A percentile compares a stretch with the other conserved stretches of the same genome.
These are phyloP conservation scores for Zymoseptoria brevis DNA, from an alignment of 2,329 filamentous ascomycete genomes.

Conservation along the genomic window DNA sequence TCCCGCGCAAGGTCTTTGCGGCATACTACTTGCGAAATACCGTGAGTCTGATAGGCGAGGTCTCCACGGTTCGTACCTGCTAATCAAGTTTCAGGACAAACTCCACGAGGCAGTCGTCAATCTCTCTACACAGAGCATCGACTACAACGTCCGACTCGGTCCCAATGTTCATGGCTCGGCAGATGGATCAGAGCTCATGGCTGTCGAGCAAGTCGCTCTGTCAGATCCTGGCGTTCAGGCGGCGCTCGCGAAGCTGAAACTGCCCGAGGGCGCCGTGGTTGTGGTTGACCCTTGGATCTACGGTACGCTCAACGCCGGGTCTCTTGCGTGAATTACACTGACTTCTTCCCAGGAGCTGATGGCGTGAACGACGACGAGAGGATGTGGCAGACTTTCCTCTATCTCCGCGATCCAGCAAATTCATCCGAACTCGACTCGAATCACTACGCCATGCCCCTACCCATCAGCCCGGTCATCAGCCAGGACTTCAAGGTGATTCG, in stretches of 20 bases:
- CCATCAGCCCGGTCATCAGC: slow-evolving; percentile 61
- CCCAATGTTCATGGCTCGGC: slow-evolving; percentile 50
- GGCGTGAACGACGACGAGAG: slow-evolving; percentile 42
- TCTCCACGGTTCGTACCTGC: neutral
- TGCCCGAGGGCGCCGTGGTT: slow-evolving; percentile 50
- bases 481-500: slow-evolving; percentile 57
- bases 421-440: slow-evolving; percentile 54
- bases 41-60: slow-evolving; percentile 32
- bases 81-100: slow-evolving; percentile 43
- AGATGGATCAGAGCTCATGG: slow-evolving; percentile 53
- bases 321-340: neutral
- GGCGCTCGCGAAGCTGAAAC: slow-evolving; percentile 51
- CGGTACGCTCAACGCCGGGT: slow-evolving; percentile 26
- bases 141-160: slow-evolving; percentile 52
- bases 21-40: slow-evolving; percentile 53
- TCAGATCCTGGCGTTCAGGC: slow-evolving; percentile 49
- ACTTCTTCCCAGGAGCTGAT: slow-evolving; percentile 31
- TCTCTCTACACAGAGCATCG: slow-evolving; percentile 43
- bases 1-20: slow-evolving; percentile 45
- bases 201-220: slow-evolving; percentile 50
- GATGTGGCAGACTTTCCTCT: slow-evolving; percentile 53
- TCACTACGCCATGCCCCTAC: slow-evolving; percentile 60
- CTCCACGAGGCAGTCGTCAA: slow-evolving; percentile 55
- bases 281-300: slow-evolving; percentile 65
- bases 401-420: slow-evolving; percentile 56